phyloP scores from a whole-genome alignment of 2,329 filamentous ascomycete genomes.

The Aspergillus awamori region DNA sequence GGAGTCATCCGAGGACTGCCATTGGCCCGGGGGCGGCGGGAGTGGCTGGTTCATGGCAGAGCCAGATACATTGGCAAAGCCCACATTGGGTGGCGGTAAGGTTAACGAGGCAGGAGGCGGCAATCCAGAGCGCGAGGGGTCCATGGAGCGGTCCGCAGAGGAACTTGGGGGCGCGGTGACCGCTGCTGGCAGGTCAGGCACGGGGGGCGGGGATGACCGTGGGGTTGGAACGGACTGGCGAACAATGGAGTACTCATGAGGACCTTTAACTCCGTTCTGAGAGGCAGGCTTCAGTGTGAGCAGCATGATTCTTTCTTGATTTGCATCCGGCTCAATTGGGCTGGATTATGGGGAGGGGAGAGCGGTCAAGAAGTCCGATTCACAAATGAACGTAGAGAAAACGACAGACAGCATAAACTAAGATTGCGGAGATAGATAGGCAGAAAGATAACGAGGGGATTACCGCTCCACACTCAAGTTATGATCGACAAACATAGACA shows the following conservation, averaged over 20 bases:
- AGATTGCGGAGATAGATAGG: slow-evolving; percentile 5
- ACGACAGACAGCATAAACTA: slow-evolving; percentile 11
- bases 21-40: slow-evolving; percentile 66
- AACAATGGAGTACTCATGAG: slow-evolving; percentile 53
- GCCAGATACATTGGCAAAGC: slow-evolving; percentile 37
- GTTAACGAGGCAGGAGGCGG: slow-evolving; percentile 69
- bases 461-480: slow-evolving; percentile 1
- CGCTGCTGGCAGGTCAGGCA: slow-evolving; percentile 35
- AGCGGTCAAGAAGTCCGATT: neutral
- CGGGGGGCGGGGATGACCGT: slow-evolving; percentile 37
- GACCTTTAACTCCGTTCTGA: slow-evolving; percentile 51
- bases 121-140: slow-evolving; percentile 69
- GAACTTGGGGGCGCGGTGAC: slow-evolving; percentile 27
- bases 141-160: slow-evolving; percentile 63
- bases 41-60: slow-evolving; percentile 55
- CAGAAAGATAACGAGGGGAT: slow-evolving; percentile 9
- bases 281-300: slow-evolving; percentile 55
- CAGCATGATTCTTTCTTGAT: slow-evolving; percentile 43
- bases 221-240: slow-evolving; percentile 47
- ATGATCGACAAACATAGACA: slow-evolving; percentile 6
- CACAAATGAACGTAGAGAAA: neutral
- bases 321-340: slow-evolving; percentile 4
- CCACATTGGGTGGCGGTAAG: slow-evolving; percentile 51
- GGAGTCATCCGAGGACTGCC: slow-evolving; percentile 69
- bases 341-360: neutral